A percentile compares a stretch with the other conserved stretches of the same genome.
phyloP scores from a whole-genome alignment of 148 eudicot species.

The Vaccinium macrocarpon region DNA sequence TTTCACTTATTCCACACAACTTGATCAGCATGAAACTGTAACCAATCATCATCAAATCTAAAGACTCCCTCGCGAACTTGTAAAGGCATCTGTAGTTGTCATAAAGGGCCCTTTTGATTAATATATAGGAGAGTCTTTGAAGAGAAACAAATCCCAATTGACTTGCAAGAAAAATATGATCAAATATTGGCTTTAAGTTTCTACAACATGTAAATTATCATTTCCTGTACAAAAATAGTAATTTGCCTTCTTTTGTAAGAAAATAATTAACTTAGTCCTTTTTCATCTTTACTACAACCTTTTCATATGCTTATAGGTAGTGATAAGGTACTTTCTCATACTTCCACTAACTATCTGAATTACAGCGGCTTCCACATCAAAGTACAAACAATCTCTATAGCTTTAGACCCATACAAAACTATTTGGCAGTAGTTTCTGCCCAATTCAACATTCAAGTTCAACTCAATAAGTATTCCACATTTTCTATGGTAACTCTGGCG shows the following conservation, averaged over 20 bases:
- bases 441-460: not conserved
- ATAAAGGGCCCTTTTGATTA: not conserved
- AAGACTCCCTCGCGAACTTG: not conserved
- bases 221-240: not conserved
- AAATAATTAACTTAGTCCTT: not conserved
- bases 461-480: not conserved
- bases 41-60: not conserved
- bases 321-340: not conserved
- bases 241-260: not conserved
- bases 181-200: not conserved
- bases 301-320: not conserved
- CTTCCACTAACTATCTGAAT: not conserved
- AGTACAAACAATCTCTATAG: too few relatives aligned
- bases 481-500: too few relatives aligned
- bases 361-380: not conserved
- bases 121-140: not conserved
- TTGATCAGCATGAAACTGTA: not conserved
- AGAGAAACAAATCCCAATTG: conserved; percentile 1
- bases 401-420: not conserved
- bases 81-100: not conserved
- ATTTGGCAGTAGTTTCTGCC: not conserved
- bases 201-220: not conserved
- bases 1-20: not conserved
- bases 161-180: not conserved
- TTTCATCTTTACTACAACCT: not conserved